These are phyloP conservation scores for Colletotrichum sansevieriae DNA, from an alignment of 2,329 filamentous ascomycete genomes.

Conservation along the genomic window DNA sequence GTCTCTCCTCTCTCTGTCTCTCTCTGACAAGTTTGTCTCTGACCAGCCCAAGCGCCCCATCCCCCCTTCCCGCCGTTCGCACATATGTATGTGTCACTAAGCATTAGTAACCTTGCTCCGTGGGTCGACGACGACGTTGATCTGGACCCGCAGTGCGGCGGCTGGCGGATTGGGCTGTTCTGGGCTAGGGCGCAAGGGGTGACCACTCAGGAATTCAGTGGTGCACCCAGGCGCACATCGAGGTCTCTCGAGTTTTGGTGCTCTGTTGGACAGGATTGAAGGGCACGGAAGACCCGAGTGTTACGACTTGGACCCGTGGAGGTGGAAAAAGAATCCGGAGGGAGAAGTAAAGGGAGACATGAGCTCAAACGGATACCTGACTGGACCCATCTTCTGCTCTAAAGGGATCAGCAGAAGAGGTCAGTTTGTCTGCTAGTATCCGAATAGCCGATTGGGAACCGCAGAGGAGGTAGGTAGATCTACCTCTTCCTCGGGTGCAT, in stretches of 20 bases:
- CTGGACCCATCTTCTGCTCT: not conserved
- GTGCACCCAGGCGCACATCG: conserved; percentile 33
- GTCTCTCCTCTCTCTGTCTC: conserved; percentile 7
- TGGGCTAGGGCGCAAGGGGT: conserved; percentile 34
- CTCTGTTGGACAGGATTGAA: conserved; percentile 40
- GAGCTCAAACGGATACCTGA: conserved; percentile 4
- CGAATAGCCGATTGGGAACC: conserved; percentile 5
- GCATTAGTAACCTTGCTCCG: not conserved
- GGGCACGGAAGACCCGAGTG: conserved; percentile 30
- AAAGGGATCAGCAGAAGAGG: conserved; percentile 28
- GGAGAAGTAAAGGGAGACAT: conserved; percentile 39
- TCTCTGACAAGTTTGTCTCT: not conserved
- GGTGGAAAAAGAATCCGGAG: conserved; percentile 36
- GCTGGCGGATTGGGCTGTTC: conserved; percentile 13
- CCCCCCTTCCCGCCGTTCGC: conserved; percentile 4
- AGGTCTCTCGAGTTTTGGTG: conserved; percentile 22
- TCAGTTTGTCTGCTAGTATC: conserved; percentile 17
- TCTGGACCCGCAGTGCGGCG: conserved; percentile 29
- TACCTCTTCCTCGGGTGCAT: conserved; percentile 15
- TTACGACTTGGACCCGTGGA: conserved; percentile 18
- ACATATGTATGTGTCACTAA: conserved; percentile 14
- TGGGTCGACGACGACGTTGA: conserved; percentile 16
- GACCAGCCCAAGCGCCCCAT: not conserved
- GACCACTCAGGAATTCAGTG: conserved; percentile 25
- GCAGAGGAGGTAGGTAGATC: conserved; percentile 11